Evolutionary conservation across 805 yeast genomes (phyloP).

Genomic region (Jamesozyma rosinii): DNA sequence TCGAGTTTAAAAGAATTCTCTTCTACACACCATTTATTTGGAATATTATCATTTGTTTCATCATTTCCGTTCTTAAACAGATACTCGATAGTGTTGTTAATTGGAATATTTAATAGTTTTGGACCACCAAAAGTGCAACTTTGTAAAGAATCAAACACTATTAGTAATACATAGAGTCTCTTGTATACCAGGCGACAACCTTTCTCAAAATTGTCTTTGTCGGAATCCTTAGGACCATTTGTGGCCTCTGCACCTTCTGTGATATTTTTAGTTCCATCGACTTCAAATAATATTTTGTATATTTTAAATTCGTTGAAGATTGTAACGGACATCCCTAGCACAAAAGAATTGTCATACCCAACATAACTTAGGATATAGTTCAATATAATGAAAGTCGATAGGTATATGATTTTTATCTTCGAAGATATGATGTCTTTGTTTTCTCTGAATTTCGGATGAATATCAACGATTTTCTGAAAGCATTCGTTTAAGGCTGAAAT

Average conservation of each 20-base stretch:
- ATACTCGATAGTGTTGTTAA: conserved; percentile 12
- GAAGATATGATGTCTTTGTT: conserved; percentile 22
- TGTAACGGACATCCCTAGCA: conserved; percentile 44
- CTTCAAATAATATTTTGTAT: conserved; percentile 27
- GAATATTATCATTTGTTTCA: background rate
- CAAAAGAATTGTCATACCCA: conserved; percentile 52
- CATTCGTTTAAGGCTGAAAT: conserved; percentile 27
- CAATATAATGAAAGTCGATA: conserved; percentile 35
- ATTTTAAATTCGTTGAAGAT: conserved; percentile 52
- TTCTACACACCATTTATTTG: conserved; percentile 24
- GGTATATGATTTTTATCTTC: conserved; percentile 30
- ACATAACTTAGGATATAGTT: conserved; percentile 51
- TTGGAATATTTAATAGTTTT: conserved; percentile 24
- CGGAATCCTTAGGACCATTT: conserved; percentile 9
- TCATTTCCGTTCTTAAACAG: conserved; percentile 7
- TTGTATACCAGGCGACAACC: conserved; percentile 31
- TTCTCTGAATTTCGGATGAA: conserved; percentile 27
- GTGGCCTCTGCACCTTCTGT: background rate
- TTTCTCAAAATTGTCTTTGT: conserved; percentile 21
- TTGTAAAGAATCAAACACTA: conserved; percentile 44
- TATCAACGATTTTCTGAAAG: conserved; percentile 25
- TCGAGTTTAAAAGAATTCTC: conserved; percentile 15
- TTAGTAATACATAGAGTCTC: conserved; percentile 41
- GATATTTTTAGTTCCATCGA: background rate
- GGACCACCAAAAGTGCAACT: conserved; percentile 45